Evolutionary conservation across 1,139 yeast genomes (phyloP).

Genomic region (Suhomyces bribrorum): DNA sequence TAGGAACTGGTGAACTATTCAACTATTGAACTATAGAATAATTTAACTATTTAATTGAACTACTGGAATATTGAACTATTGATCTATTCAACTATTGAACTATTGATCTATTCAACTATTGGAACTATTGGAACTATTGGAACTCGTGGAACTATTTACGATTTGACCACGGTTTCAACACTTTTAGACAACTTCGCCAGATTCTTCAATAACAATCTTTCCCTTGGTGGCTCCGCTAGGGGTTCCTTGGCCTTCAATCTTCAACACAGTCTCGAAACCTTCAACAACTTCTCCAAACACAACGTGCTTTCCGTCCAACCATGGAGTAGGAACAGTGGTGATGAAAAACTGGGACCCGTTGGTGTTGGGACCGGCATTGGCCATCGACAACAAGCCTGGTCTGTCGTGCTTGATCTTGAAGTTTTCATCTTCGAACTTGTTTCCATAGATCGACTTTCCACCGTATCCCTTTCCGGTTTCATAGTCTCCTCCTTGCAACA

Average conservation of each 20-base stretch:
- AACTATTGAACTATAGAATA: too few relatives aligned
- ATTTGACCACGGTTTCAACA: too few relatives aligned
- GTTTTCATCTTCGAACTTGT: constrained; percentile 42
- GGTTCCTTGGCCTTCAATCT: constrained; percentile 39
- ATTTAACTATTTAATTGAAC: too few relatives aligned
- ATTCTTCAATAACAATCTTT: constrained; percentile 40
- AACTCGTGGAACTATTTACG: too few relatives aligned
- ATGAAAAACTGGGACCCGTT: constrained; percentile 46
- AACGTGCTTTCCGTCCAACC: constrained; percentile 47
- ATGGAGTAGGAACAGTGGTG: constrained; percentile 45
- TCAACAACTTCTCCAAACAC: constrained; percentile 46
- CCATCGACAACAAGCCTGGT: constrained; percentile 45
- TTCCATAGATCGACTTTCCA: constrained; percentile 43
- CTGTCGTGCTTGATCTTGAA: constrained; percentile 35
- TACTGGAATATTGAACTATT: too few relatives aligned
- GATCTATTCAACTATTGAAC: too few relatives aligned
- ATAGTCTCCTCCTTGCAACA: constrained; percentile 49
- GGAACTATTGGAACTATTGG: too few relatives aligned
- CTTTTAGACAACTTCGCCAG: constrained; percentile 29
- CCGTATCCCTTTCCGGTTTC: constrained; percentile 45
- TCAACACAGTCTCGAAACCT: constrained; percentile 40
- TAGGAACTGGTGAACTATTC: too few relatives aligned
- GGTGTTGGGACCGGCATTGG: constrained; percentile 47
- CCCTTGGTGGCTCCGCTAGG: constrained; percentile 30
- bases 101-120: too few relatives aligned